Evolutionary conservation across 768 basidiomycete species (phyloP).

Genomic region (Galerina sulciceps): DNA sequence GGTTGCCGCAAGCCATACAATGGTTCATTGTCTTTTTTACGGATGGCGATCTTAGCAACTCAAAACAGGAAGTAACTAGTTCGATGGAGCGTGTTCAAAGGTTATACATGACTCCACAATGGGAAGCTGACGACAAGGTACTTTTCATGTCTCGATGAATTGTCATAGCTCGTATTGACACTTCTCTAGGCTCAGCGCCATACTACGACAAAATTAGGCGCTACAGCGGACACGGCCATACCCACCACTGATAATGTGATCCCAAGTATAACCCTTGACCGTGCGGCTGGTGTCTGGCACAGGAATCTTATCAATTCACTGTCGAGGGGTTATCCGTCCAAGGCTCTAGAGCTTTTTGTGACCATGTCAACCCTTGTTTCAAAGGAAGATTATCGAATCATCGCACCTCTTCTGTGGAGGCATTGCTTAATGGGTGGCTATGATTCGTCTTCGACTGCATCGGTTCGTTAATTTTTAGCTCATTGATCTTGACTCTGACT

Average conservation of each 20-base stretch:
- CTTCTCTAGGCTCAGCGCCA: slow-evolving; percentile 15
- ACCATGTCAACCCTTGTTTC: slow-evolving; percentile 58
- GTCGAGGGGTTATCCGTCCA: slow-evolving; percentile 46
- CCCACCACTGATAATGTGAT: slow-evolving; percentile 5
- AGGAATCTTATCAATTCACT: slow-evolving; percentile 46
- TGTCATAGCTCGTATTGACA: neutral
- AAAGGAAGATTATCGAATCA: slow-evolving; percentile 48
- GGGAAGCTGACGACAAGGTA: slow-evolving; percentile 51
- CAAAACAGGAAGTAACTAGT: slow-evolving; percentile 45
- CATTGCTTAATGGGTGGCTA: slow-evolving; percentile 45
- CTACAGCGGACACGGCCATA: slow-evolving; percentile 9
- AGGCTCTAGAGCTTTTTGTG: slow-evolving; percentile 65
- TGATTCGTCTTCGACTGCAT: slow-evolving; percentile 46
- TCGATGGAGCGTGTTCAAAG: slow-evolving; percentile 48
- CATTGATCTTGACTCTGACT: neutral
- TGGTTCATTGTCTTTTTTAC: slow-evolving; percentile 47
- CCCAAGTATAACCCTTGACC: slow-evolving; percentile 27
- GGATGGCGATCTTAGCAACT: slow-evolving; percentile 41
- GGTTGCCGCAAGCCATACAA: slow-evolving; percentile 45
- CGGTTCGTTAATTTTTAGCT: slow-evolving; percentile 42
- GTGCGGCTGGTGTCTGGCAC: slow-evolving; percentile 40
- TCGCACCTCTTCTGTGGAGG: slow-evolving; percentile 65
- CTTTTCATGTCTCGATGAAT: neutral
- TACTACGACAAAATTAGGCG: slow-evolving; percentile 16
- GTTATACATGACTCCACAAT: slow-evolving; percentile 54